These are phyloP conservation scores for Rhipidocladum racemiflorum DNA, from an alignment of 176 grass and related monocot species.

Conservation along the genomic window DNA sequence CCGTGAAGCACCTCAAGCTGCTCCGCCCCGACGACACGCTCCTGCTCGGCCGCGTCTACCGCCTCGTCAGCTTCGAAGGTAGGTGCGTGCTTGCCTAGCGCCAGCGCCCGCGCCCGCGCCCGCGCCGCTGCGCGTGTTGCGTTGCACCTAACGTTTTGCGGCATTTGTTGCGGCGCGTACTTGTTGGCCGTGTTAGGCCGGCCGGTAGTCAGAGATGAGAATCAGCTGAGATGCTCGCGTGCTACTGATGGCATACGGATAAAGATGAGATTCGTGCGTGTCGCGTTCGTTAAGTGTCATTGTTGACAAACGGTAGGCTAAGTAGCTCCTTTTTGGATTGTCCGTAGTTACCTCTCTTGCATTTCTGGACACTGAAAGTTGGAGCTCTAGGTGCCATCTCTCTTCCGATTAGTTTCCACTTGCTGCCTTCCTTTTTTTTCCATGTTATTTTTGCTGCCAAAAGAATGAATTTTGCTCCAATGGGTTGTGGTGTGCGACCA, in stretches of 20 bases:
- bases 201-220: neutral
- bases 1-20: slow-evolving; percentile 86
- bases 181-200: slow-evolving; percentile 13
- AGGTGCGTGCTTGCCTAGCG: neutral
- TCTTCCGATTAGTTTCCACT: neutral
- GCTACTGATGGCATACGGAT: neutral
- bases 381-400: neutral
- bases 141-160: neutral
- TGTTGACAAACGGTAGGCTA: neutral
- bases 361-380: neutral
- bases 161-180: neutral
- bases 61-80: slow-evolving; percentile 99
- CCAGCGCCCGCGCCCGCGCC: neutral
- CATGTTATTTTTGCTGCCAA: neutral
- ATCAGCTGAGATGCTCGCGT: neutral
- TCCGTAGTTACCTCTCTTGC: neutral
- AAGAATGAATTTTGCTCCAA: neutral
- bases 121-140: neutral
- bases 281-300: slow-evolving; percentile 16
- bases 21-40: slow-evolving; percentile 94
- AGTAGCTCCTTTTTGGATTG: neutral
- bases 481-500: neutral
- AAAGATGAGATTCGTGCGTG: neutral
- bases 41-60: slow-evolving; percentile 75
- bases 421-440: neutral